Percentiles rank a stretch among this genome's conserved stretches.
phyloP scores from a whole-genome alignment of 208 protist species.

The Acanthamoeba castellanii region DNA sequence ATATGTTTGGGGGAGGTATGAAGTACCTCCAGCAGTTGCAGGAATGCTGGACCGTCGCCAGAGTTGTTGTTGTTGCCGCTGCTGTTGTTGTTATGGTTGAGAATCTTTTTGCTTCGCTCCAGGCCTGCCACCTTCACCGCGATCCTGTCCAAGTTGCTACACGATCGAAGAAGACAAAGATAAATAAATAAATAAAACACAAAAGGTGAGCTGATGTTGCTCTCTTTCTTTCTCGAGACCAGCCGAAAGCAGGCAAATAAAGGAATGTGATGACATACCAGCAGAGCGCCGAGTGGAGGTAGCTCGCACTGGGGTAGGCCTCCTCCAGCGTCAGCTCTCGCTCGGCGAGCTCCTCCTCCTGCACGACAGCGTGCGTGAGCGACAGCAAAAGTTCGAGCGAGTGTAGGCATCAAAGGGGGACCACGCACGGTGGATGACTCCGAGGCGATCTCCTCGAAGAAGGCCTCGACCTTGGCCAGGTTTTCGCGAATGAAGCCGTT shows the following conservation, averaged over 20 bases:
- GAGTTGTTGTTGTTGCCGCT: background rate
- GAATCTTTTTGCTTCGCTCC: background rate
- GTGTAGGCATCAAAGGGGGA: too few relatives aligned
- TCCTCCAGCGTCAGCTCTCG: background rate
- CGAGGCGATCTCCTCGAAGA: slow-evolving; percentile 1
- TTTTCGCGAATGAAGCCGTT: background rate
- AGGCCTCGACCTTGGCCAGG: background rate
- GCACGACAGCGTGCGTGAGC: too few relatives aligned
- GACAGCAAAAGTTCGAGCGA: too few relatives aligned
- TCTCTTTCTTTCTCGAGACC: too few relatives aligned
- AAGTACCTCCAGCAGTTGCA: background rate
- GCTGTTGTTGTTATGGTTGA: background rate
- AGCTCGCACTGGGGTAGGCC: background rate
- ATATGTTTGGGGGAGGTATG: background rate
- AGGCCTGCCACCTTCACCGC: background rate
- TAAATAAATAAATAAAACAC: too few relatives aligned
- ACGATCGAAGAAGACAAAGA: too few relatives aligned
- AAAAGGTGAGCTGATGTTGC: too few relatives aligned
- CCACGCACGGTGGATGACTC: background rate
- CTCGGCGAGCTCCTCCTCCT: background rate
- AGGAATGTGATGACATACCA: background rate
- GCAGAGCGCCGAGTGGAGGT: background rate
- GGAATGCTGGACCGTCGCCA: background rate
- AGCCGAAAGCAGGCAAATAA: too few relatives aligned
- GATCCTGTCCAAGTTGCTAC: background rate